Percentiles rank a stretch among this genome's conserved stretches.
These are phyloP conservation scores for Paraphoma chrysanthemicola DNA, from an alignment of 2,329 filamentous ascomycete species.

Conservation along the genomic window DNA sequence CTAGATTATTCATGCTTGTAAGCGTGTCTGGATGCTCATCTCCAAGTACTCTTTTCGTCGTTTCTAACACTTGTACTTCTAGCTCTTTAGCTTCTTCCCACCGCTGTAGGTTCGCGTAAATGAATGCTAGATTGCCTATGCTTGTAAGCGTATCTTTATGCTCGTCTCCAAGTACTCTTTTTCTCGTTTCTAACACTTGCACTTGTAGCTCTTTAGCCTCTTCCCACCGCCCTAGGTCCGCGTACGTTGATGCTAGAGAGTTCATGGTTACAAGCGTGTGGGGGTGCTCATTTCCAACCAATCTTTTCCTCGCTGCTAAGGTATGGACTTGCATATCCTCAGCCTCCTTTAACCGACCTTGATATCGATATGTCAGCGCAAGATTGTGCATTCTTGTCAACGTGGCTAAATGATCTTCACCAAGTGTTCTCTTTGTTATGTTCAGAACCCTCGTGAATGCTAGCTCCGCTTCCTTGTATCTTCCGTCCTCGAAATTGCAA, in stretches of 20 bases:
- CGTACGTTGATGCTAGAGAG: background rate
- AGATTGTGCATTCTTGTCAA: background rate
- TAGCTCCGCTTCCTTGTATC: conserved; percentile 11
- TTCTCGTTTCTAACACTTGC: conserved; percentile 1
- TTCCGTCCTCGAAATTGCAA: background rate
- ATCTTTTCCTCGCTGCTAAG: background rate
- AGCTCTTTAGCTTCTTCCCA: background rate
- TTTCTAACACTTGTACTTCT: background rate
- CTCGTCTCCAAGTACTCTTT: background rate
- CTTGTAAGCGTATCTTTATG: background rate
- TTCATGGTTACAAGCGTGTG: background rate
- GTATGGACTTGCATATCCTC: background rate
- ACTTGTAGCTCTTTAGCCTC: background rate
- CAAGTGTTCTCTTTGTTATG: background rate
- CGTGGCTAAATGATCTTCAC: background rate
- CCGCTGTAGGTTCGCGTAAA: background rate
- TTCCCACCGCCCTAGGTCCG: conserved; percentile 1
- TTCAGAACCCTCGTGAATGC: conserved; percentile 19
- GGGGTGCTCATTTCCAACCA: background rate
- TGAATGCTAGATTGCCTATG: background rate
- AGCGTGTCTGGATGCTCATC: background rate
- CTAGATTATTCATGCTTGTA: background rate
- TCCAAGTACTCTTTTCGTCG: background rate
- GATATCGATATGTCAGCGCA: conserved; percentile 3
- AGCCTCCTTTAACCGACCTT: background rate